These are phyloP conservation scores for Fusarium graminum DNA, from an alignment of 2,329 filamentous ascomycete species.

Conservation along the genomic window DNA sequence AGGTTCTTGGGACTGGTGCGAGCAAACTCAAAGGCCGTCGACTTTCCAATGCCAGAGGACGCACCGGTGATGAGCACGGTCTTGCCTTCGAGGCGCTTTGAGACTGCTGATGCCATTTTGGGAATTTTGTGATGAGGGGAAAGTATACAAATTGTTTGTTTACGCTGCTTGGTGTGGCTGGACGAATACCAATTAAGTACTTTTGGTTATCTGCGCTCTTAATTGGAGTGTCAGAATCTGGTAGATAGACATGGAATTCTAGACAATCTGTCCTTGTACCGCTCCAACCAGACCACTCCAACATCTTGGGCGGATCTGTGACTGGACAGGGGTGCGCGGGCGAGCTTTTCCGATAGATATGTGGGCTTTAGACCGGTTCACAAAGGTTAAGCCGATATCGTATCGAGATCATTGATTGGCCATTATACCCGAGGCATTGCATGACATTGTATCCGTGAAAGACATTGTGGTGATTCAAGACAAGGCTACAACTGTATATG, in stretches of 20 bases:
- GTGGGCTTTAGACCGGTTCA: constrained; percentile 17
- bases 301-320: constrained; percentile 14
- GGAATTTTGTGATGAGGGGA: background rate
- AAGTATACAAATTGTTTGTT: background rate
- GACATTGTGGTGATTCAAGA: background rate
- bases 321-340: background rate
- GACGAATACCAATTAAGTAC: constrained; percentile 1
- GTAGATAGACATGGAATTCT: constrained; percentile 9
- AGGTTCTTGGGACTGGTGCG: constrained; percentile 82
- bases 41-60: constrained; percentile 88
- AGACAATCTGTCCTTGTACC: constrained; percentile 4
- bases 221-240: background rate
- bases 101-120: constrained; percentile 70
- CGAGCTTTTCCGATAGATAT: constrained; percentile 15
- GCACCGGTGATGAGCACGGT: constrained; percentile 93
- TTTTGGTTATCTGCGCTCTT: background rate
- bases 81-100: constrained; percentile 90
- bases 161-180: background rate
- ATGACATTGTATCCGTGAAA: background rate
- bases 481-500: background rate
- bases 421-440: constrained; percentile 2
- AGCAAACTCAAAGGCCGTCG: constrained; percentile 89
- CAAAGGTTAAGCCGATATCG: constrained; percentile 28
- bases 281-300: constrained; percentile 9
- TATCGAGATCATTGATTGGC: background rate